phyloP scores from a whole-genome alignment of 2,329 filamentous ascomycete species.

The Colletotrichum musicola region DNA sequence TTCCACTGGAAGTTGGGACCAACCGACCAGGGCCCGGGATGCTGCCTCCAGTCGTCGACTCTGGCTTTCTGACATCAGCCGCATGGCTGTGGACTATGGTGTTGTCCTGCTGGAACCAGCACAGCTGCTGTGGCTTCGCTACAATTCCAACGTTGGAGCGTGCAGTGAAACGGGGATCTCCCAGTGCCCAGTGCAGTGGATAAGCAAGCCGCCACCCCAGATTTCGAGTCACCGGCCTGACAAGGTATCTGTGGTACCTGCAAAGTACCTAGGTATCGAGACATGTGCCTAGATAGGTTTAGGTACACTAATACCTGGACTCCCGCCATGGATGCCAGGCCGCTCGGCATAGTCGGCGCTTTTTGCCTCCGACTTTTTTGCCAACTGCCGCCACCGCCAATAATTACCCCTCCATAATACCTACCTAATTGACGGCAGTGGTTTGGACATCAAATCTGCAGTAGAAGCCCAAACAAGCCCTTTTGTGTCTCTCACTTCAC shows the following conservation, averaged over 20 bases:
- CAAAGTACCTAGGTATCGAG: too few relatives aligned
- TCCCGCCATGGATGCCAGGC: too few relatives aligned
- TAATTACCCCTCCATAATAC: neutral
- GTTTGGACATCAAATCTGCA: neutral
- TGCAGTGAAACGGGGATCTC: slow-evolving; percentile 1
- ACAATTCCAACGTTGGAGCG: neutral
- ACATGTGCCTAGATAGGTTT: too few relatives aligned
- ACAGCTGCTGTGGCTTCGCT: slow-evolving; percentile 1
- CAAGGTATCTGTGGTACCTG: too few relatives aligned
- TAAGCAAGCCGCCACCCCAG: too few relatives aligned
- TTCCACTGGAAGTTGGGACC: slow-evolving; percentile 17
- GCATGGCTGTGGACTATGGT: neutral
- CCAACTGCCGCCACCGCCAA: slow-evolving; percentile 13
- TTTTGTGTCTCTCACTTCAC: neutral
- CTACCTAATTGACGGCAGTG: neutral
- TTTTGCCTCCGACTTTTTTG: slow-evolving; percentile 18
- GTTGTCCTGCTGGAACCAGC: neutral
- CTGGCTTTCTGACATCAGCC: slow-evolving; percentile 32
- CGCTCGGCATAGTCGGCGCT: slow-evolving; percentile 25
- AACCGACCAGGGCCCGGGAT: slow-evolving; percentile 16
- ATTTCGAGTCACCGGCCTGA: too few relatives aligned
- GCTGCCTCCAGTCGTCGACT: neutral
- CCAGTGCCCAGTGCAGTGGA: neutral
- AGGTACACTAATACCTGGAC: too few relatives aligned
- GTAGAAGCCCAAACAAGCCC: too few relatives aligned